These are phyloP conservation scores for Thielaviopsis cerberus DNA, from an alignment of 2,329 filamentous ascomycete species.

Conservation along the genomic window DNA sequence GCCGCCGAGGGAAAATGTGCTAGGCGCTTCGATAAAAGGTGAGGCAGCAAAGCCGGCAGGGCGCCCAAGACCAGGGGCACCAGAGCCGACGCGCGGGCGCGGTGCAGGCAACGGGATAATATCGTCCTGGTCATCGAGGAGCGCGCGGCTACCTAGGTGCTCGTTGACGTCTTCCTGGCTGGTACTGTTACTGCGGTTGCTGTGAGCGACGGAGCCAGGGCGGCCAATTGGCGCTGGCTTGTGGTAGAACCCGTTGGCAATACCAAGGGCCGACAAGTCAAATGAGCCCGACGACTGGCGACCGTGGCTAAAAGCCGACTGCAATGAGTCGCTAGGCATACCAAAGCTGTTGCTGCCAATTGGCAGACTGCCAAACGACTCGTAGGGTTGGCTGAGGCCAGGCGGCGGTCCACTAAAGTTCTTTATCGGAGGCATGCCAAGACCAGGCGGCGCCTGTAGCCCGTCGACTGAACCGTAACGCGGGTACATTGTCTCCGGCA, in stretches of 20 bases:
- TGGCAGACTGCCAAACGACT: constrained; percentile 5
- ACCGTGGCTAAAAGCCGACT: constrained; percentile 37
- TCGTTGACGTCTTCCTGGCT: constrained; percentile 48
- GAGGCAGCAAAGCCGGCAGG: constrained; percentile 2
- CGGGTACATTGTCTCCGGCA: constrained; percentile 9
- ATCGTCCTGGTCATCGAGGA: constrained; percentile 45
- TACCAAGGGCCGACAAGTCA: constrained; percentile 28
- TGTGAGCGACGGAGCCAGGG: constrained; percentile 52
- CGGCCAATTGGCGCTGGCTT: constrained; percentile 72
- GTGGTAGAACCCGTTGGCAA: constrained; percentile 1
- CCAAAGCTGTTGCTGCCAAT: constrained; percentile 1
- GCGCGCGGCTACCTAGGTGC: constrained; percentile 76
- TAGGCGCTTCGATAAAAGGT: constrained; percentile 22
- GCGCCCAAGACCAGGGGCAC: constrained; percentile 14
- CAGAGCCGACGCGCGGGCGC: constrained; percentile 7
- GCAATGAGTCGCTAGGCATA: constrained; percentile 3
- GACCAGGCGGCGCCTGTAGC: constrained; percentile 4
- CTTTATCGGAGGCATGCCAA: constrained; percentile 17
- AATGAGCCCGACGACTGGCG: constrained; percentile 57
- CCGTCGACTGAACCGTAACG: constrained; percentile 9
- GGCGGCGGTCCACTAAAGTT: constrained; percentile 22
- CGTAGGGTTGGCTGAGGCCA: constrained; percentile 2
- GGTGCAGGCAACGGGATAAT: constrained; percentile 1
- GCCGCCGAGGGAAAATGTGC: constrained; percentile 20
- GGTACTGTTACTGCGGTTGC: constrained; percentile 14